These are phyloP conservation scores for Cladosporium sp. DNA, from an alignment of 2,329 filamentous ascomycete genomes.

Conservation along the genomic window DNA sequence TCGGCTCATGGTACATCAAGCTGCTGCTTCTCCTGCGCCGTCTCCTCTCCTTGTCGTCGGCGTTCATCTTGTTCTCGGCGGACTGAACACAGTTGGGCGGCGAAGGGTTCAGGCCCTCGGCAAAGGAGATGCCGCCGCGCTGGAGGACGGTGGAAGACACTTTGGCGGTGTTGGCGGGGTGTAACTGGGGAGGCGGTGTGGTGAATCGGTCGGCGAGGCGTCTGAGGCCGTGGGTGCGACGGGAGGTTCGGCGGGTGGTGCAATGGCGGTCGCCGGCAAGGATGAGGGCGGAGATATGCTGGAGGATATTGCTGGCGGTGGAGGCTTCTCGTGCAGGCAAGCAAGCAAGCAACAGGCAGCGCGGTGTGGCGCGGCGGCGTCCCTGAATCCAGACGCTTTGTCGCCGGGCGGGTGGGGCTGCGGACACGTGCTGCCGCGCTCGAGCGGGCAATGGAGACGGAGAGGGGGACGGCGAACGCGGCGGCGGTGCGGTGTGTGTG, in stretches of 20 bases:
- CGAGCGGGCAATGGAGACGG: no score
- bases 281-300: not conserved
- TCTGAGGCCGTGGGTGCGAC: not conserved
- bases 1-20: slow-evolving; percentile 95
- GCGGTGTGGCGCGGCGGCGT: no score
- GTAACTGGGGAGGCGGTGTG: not conserved
- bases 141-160: slow-evolving; percentile 89
- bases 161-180: slow-evolving; percentile 70
- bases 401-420: no score
- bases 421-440: no score
- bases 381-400: no score
- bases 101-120: slow-evolving; percentile 61
- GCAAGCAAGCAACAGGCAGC: no score
- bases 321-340: no score
- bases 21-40: slow-evolving; percentile 94
- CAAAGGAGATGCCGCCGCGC: slow-evolving; percentile 79
- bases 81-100: slow-evolving; percentile 26
- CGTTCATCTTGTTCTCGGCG: slow-evolving; percentile 42
- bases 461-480: no score
- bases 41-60: slow-evolving; percentile 48
- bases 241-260: not conserved
- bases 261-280: not conserved
- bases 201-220: not conserved
- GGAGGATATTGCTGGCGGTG: not conserved
- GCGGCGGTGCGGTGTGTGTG: no score